A percentile compares a stretch with the other conserved stretches of the same genome.
These are phyloP conservation scores for Candida germanica DNA, from an alignment of 805 yeast genomes.

Conservation along the genomic window DNA sequence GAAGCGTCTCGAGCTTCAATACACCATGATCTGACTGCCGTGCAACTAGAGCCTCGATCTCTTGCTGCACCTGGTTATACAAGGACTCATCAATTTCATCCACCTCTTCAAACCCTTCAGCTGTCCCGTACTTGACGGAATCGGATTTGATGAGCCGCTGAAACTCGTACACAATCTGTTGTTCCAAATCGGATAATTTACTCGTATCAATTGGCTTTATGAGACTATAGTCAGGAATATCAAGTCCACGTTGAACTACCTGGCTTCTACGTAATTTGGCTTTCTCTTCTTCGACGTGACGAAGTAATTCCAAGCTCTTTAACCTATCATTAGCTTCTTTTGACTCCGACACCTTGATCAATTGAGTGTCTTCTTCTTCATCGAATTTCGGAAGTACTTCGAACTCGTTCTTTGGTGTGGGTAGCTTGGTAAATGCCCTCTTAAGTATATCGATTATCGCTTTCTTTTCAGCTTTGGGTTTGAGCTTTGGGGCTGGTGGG, in stretches of 20 bases:
- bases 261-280: constrained; percentile 41
- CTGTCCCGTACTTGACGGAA: constrained; percentile 27
- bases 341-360: constrained; percentile 25
- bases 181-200: constrained; percentile 11
- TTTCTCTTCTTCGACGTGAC: constrained; percentile 25
- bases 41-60: not conserved
- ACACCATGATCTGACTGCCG: too few species aligned
- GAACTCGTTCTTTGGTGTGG: constrained; percentile 36
- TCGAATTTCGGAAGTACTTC: constrained; percentile 34
- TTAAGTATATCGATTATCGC: constrained; percentile 11
- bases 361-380: constrained; percentile 17
- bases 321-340: constrained; percentile 18
- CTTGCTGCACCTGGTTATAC: constrained; percentile 14
- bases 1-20: not conserved
- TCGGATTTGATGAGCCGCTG: constrained; percentile 41
- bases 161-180: constrained; percentile 29
- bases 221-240: constrained; percentile 34
- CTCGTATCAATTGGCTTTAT: constrained; percentile 3
- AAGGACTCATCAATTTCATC: constrained; percentile 32
- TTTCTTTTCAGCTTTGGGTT: constrained; percentile 11
- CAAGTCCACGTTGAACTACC: constrained; percentile 44
- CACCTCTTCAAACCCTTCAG: constrained; percentile 15
- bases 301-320: constrained; percentile 20
- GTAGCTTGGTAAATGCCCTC: constrained; percentile 24
- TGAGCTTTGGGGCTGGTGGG: not conserved